Conservation (phyloP, 352 stramenopile species). For the Saprolegnia parasitica region DNA sequence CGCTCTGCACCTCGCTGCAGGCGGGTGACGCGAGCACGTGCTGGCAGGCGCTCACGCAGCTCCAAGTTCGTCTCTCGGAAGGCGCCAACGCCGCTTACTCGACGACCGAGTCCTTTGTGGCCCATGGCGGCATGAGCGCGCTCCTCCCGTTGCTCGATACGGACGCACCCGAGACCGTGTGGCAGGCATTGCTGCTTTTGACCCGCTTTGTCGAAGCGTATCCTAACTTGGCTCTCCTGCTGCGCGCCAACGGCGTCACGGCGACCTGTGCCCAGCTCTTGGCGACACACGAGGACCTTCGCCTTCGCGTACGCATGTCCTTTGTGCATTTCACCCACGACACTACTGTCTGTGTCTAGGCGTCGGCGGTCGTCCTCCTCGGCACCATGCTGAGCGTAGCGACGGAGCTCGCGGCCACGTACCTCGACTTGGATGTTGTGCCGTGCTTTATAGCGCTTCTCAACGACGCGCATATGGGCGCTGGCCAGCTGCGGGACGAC, state of each 20-base stretch:
- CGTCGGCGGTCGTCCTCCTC: constrained; percentile 12
- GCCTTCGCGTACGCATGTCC: constrained; percentile 13
- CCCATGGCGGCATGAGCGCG: background rate
- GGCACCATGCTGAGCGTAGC: background rate
- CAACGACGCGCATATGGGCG: background rate
- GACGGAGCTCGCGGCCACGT: background rate
- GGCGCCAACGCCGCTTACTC: background rate
- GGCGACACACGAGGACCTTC: background rate
- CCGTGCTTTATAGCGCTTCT: background rate
- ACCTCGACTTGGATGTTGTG: constrained; percentile 7
- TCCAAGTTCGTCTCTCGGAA: constrained; percentile 6
- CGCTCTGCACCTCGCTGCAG: background rate
- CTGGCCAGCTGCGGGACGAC: constrained; percentile 11
- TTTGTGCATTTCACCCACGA: background rate
- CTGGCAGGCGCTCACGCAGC: constrained; percentile 3
- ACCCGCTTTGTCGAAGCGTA: constrained; percentile 21
- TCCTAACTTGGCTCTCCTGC: background rate
- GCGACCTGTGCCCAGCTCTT: background rate
- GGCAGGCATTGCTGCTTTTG: constrained; percentile 22
- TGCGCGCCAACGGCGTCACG: constrained; percentile 4
- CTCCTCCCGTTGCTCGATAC: constrained; percentile 13
- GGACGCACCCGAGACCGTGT: constrained; percentile 16
- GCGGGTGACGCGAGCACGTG: background rate
- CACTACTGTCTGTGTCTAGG: background rate
- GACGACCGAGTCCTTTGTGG: background rate